Evolutionary conservation across 768 basidiomycete species (phyloP), one percentile per base, ranked within the genome.

Genomic region (Termitomyces bulborhizus): DNA sequence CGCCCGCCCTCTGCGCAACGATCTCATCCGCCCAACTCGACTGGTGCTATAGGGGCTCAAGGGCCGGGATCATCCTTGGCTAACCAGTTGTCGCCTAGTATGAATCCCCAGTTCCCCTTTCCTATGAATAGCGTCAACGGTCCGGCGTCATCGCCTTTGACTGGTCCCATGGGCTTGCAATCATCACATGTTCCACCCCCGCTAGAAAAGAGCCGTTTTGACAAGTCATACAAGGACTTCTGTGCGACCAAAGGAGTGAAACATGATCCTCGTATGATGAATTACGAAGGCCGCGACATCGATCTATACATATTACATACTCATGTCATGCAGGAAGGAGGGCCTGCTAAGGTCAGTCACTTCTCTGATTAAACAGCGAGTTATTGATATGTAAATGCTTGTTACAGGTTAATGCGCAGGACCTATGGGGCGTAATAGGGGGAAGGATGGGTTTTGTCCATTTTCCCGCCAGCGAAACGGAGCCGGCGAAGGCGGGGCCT

Each of bases 401-500:
- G 43, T 44, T 29, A n/a, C 51, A 86, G 85, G 79, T 85, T 12
- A 71, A 71, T 26, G 68, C 70, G 54, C 76, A 77, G 46, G 85
- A 87, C 34, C 57, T 74, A 55, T 90, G 88, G 88, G 62, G 78
- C 15, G 70, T 85, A 44, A 80, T 90, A 54, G 88, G 80, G 16
- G 88, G 78, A n/a, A 78, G 76, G 24, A 73, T 90, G 68, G 84
- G 82, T 16, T 81, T 84, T 61, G 76, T 84, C 3, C 76, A 83
- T 51, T 86, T 88, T 59, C 83, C 83, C 2, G 84, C 76, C 4
- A 79, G 70, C 11, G 83, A 80, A 1, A 66, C 72, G 4, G 83
- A 87, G 57, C 85, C 87, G 11, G 73, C 80, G 4, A 83, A 79
- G 60, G 76, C 78, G 27, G 84, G 83, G 3, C 86, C 86, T 2